Base-by-base conservation (phyloP, 2,329 filamentous ascomycete species). In the Botrytis hyacinthi region DNA sequence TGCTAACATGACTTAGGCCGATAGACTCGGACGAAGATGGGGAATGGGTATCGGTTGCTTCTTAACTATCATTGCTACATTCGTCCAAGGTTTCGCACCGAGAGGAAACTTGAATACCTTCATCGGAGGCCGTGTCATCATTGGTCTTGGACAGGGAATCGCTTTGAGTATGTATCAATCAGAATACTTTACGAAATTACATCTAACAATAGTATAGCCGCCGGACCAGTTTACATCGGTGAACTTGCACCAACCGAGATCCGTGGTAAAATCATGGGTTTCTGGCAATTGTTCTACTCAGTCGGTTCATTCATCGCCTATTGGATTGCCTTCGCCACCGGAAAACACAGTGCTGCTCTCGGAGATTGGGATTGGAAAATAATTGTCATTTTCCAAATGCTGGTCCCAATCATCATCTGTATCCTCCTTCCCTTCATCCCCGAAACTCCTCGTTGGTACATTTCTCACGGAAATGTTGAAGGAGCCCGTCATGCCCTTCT, bases 281-380 rank as follows among this genome's bases (percentile, higher is more conserved):
- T 91, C 78, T 91, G 90, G 90, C 90, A 91, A 80, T 86, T 90
- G 78, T 90, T 90, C 82, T 92, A 90, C 82, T 88, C 84, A 1
- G 90, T 91, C 83, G 20, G 90, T n/a, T 76, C 77, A 7, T 79
- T 79, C 61, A 76, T 78, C 74, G 77, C 75, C 20, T 78, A 79
- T 42, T 79, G 77, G 77, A 75, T 79, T 73, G 76, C 74, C 54
- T 77, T 75, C 46, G 79, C 77, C 5, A 75, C 73, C 20, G 68
- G 73, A 22, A 75, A 77, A 72, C 76, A 79, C 67, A 75, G 59
- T 32, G 57, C 40, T 3, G 65, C 59, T 1, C 77, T 79, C 35
- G 91, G 90, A 54, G 84, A 93, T 76, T 92, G 91, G 91, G 90
- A 92, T 81, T 93, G 91, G 91, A 88, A 87, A 77, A 87, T 92